phyloP scores from a whole-genome alignment of 1,284 basidiomycete genomes.

The Trametes sp. region DNA sequence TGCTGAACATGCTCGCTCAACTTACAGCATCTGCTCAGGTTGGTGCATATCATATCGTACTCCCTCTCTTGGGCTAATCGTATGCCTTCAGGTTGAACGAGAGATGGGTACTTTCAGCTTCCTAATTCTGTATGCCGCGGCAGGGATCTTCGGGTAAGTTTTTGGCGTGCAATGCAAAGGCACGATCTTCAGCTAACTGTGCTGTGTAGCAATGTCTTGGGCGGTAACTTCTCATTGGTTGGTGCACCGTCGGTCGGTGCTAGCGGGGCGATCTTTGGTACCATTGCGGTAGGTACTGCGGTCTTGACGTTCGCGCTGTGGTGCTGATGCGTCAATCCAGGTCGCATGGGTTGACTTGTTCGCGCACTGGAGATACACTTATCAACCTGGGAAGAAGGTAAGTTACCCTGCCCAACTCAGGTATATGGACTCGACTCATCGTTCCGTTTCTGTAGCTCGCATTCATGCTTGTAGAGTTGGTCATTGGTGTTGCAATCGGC shows the following conservation, averaged over 20 bases:
- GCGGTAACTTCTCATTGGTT: conserved; percentile 90
- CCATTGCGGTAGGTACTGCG: conserved; percentile 71
- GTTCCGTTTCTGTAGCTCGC: conserved; percentile 64
- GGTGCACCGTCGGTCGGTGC: conserved; percentile 95
- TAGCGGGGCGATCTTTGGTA: conserved; percentile 93
- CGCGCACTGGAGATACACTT: conserved; percentile 92
- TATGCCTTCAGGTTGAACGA: conserved; percentile 68
- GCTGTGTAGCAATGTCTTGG: conserved; percentile 74
- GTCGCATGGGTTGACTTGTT: conserved; percentile 88
- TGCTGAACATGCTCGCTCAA: conserved; percentile 92
- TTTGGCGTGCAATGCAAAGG: not conserved
- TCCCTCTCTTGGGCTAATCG: not conserved
- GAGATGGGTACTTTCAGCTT: conserved; percentile 90
- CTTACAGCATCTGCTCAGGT: conserved; percentile 82
- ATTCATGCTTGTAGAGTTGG: conserved; percentile 85
- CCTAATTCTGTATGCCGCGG: conserved; percentile 84
- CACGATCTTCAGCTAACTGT: conserved; percentile 2
- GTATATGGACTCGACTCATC: not conserved
- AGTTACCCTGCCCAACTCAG: conserved; percentile 27
- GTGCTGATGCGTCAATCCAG: conserved; percentile 40
- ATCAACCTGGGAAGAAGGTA: conserved; percentile 80
- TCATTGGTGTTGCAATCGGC: conserved; percentile 87
- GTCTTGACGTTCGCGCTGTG: not conserved
- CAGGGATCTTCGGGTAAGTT: conserved; percentile 87
- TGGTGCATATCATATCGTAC: conserved; percentile 25